Conservation (phyloP, 441 rosid species). For the Syzygium syzygioides region DNA sequence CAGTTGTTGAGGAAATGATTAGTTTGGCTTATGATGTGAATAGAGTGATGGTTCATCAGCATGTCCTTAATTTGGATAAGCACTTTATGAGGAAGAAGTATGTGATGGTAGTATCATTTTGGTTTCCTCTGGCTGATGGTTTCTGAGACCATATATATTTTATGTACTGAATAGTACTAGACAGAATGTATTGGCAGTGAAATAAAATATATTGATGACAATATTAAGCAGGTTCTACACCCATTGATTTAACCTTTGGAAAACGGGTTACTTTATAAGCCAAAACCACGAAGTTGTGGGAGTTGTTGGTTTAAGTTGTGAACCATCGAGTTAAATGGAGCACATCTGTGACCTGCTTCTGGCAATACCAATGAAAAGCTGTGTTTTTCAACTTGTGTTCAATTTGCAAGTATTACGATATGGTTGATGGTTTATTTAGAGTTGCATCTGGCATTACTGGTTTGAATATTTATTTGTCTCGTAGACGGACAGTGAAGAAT, state of each 20-base stretch:
- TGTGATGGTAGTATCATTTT: not conserved
- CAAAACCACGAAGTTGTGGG: not conserved
- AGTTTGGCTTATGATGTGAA: not conserved
- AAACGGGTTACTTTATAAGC: not conserved
- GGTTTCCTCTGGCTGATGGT: not conserved
- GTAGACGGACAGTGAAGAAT: constrained; percentile 92
- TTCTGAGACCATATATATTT: not conserved
- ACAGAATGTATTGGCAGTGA: not conserved
- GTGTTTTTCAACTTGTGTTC: not conserved
- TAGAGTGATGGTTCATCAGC: not conserved
- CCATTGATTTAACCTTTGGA: not conserved
- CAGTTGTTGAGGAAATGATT: not conserved
- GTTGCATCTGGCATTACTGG: not conserved
- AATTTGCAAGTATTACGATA: not conserved
- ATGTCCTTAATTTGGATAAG: not conserved
- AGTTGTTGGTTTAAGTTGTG: not conserved
- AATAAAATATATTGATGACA: not conserved
- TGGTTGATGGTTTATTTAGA: not conserved
- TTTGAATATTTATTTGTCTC: not conserved
- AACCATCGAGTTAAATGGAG: not conserved
- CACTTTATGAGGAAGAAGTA: not conserved
- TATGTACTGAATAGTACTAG: not conserved
- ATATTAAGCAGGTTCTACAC: not conserved
- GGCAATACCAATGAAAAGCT: not conserved
- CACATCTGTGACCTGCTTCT: not conserved